A percentile compares a stretch with the other conserved stretches of the same genome.
These are phyloP conservation scores for Mycena maculata DNA, from an alignment of 768 basidiomycete species.

Conservation along the genomic window DNA sequence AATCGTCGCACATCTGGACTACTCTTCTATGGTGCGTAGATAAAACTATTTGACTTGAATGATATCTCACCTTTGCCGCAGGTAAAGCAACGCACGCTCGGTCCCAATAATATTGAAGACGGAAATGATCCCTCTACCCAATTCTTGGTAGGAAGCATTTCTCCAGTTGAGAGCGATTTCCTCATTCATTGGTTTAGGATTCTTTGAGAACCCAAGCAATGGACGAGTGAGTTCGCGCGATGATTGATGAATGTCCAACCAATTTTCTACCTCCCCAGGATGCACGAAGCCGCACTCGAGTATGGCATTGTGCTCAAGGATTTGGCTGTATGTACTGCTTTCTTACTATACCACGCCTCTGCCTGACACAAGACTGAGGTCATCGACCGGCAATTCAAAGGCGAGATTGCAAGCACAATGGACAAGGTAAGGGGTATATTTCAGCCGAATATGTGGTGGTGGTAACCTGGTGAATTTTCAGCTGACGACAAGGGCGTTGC, in stretches of 20 bases:
- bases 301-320: conserved; percentile 89
- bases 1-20: conserved; percentile 81
- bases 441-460: background rate
- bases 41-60: background rate
- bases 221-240: conserved; percentile 64
- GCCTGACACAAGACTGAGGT: too few relatives aligned
- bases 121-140: conserved; percentile 76
- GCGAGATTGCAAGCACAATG: conserved; percentile 88
- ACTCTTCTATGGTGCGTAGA: conserved; percentile 54
- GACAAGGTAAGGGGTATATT: conserved; percentile 71
- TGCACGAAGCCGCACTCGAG: conserved; percentile 83
- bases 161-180: background rate
- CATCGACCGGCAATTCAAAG: conserved; percentile 88
- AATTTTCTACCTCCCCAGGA: conserved; percentile 30
- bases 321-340: too few relatives aligned
- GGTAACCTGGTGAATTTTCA: conserved; percentile 20
- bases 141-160: conserved; percentile 58
- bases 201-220: conserved; percentile 85
- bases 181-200: conserved; percentile 50
- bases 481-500: conserved; percentile 72
- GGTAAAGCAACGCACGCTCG: conserved; percentile 85
- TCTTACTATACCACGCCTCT: too few relatives aligned
- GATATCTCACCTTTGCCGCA: conserved; percentile 37
- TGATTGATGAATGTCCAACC: background rate
- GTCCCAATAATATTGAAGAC: conserved; percentile 80